These are phyloP conservation scores for Penicillium salamii DNA, from an alignment of 495 filamentous ascomycete species.

Conservation along the genomic window DNA sequence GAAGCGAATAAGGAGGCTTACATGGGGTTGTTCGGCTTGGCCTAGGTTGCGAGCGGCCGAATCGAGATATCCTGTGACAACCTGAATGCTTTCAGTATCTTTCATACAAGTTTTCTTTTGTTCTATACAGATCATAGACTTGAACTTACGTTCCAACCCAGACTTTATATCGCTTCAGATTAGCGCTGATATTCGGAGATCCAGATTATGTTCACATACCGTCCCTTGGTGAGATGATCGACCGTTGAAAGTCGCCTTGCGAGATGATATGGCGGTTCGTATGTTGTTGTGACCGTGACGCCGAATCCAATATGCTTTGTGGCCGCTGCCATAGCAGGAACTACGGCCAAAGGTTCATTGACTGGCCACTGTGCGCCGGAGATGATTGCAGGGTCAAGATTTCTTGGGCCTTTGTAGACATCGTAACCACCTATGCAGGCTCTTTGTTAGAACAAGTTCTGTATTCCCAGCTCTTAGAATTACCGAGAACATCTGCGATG, in stretches of 20 bases:
- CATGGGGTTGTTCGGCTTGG: slow-evolving; percentile 47
- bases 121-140: neutral
- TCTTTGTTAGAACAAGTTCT: neutral
- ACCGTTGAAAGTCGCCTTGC: slow-evolving; percentile 62
- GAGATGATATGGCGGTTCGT: slow-evolving; percentile 69
- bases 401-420: slow-evolving; percentile 58
- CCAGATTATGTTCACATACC: slow-evolving; percentile 26
- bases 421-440: slow-evolving; percentile 54
- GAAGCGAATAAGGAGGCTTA: slow-evolving; percentile 7
- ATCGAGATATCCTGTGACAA: slow-evolving; percentile 68
- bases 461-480: neutral
- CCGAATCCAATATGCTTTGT: slow-evolving; percentile 67
- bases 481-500: slow-evolving; percentile 52
- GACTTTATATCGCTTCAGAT: slow-evolving; percentile 12
- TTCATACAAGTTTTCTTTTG: neutral
- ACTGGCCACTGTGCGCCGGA: slow-evolving; percentile 69
- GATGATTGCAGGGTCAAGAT: slow-evolving; percentile 54
- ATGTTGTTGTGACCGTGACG: slow-evolving; percentile 67
- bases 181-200: neutral
- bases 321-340: slow-evolving; percentile 45
- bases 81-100: slow-evolving; percentile 21
- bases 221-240: slow-evolving; percentile 65
- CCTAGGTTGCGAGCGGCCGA: slow-evolving; percentile 63
- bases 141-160: slow-evolving; percentile 58
- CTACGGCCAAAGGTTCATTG: slow-evolving; percentile 47